These are phyloP conservation scores for Trichosporon sp. DNA, from an alignment of 1,284 basidiomycete genomes.

Conservation along the genomic window DNA sequence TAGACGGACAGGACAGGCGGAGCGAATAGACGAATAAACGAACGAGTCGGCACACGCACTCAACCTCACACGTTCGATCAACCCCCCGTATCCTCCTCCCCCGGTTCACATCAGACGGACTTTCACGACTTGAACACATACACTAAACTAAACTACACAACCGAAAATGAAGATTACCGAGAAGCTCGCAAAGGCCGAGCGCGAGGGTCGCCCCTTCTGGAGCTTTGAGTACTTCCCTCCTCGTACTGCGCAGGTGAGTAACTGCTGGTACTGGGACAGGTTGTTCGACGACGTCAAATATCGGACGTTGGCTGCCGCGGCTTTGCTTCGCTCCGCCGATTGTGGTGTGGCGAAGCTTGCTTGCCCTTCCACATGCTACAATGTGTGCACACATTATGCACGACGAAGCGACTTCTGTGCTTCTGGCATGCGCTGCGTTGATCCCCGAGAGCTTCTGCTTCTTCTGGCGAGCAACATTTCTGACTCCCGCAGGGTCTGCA, in stretches of 20 bases:
- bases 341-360: slow-evolving; percentile 36
- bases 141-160: slow-evolving; percentile 6
- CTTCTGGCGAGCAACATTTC: background rate
- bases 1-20: too few species aligned
- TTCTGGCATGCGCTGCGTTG: background rate
- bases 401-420: too few species aligned
- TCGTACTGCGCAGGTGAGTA: slow-evolving; percentile 74
- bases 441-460: too few species aligned
- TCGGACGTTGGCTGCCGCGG: too few species aligned
- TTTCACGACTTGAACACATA: background rate
- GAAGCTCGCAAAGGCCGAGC: slow-evolving; percentile 74
- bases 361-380: too few species aligned
- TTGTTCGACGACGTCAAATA: background rate
- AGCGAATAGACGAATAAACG: background rate
- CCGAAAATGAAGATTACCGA: slow-evolving; percentile 76
- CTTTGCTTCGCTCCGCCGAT: too few species aligned
- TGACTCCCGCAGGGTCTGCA: slow-evolving; percentile 64
- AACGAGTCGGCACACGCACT: background rate
- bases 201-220: slow-evolving; percentile 84
- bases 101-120: background rate
- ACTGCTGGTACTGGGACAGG: too few species aligned
- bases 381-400: too few species aligned
- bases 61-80: background rate
- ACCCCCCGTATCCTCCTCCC: background rate
- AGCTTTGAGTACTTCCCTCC: slow-evolving; percentile 97